A percentile compares a stretch with the other conserved stretches of the same genome.
Conservation (phyloP, 2,329 filamentous ascomycete genomes). For the Paecilomyces dactylethromorphus region DNA sequence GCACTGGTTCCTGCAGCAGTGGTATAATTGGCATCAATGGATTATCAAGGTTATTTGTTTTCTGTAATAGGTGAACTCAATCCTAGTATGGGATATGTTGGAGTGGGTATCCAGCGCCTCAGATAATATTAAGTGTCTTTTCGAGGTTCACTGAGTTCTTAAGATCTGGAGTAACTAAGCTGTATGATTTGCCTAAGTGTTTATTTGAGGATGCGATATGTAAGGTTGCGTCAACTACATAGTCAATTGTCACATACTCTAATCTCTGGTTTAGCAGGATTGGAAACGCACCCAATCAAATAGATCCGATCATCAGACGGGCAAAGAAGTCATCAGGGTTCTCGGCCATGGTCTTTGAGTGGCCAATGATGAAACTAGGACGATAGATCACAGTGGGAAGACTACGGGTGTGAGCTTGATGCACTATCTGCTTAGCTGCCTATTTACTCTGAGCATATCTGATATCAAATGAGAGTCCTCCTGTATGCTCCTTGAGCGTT, state of each 20-base stretch:
- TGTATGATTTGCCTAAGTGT: slow-evolving; percentile 9
- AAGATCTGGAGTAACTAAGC: slow-evolving; percentile 6
- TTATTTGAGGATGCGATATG: slow-evolving; percentile 6
- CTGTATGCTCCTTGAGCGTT: slow-evolving; percentile 5
- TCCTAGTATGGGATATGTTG: not conserved
- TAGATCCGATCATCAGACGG: slow-evolving; percentile 70
- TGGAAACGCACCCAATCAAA: slow-evolving; percentile 52
- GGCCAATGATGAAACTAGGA: slow-evolving; percentile 72
- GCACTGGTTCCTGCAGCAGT: slow-evolving; percentile 35
- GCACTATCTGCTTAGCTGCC: slow-evolving; percentile 60
- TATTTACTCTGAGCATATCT: slow-evolving; percentile 84
- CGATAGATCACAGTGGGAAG: slow-evolving; percentile 65
- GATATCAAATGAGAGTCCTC: slow-evolving; percentile 48
- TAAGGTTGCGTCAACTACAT: slow-evolving; percentile 6
- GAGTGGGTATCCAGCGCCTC: slow-evolving; percentile 3
- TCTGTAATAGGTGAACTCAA: not conserved
- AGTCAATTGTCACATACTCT: slow-evolving; percentile 11
- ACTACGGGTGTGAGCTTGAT: slow-evolving; percentile 65
- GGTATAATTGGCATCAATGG: slow-evolving; percentile 14
- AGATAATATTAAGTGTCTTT: slow-evolving; percentile 2
- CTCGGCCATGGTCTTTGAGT: slow-evolving; percentile 51
- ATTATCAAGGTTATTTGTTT: not conserved
- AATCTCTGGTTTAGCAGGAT: slow-evolving; percentile 7
- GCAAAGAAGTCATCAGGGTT: slow-evolving; percentile 80
- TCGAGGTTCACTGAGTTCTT: slow-evolving; percentile 6